Conservation (phyloP, 805 yeast genomes). For the Jamesozyma hellenica region DNA sequence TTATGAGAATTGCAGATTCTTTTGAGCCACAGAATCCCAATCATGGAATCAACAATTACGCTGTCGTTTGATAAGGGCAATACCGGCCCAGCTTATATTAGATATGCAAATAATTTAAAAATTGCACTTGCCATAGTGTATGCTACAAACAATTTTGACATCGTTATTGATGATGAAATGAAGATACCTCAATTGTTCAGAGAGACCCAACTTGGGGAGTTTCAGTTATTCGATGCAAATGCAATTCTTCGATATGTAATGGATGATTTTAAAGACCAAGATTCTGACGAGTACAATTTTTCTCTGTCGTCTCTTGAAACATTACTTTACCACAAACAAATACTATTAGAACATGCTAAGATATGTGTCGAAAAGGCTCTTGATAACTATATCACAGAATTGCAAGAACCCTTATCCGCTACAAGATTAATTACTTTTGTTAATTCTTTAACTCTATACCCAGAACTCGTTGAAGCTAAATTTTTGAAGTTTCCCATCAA, state of each 20-base stretch:
- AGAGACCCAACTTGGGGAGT: conserved; percentile 16
- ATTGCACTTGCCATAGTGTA: conserved; percentile 22
- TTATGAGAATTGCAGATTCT: too few relatives aligned
- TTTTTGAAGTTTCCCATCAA: conserved; percentile 19
- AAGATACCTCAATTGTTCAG: conserved; percentile 22
- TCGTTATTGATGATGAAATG: conserved; percentile 12
- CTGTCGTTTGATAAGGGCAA: conserved; percentile 21
- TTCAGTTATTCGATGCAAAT: conserved; percentile 50
- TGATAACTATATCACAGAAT: conserved; percentile 20
- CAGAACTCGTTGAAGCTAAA: conserved; percentile 19
- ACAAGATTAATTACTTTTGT: conserved; percentile 51
- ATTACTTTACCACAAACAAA: conserved; percentile 10
- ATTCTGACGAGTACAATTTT: conserved; percentile 26
- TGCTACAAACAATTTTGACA: conserved; percentile 14
- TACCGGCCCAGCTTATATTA: conserved; percentile 9
- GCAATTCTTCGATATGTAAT: conserved; percentile 58
- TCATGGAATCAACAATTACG: too few relatives aligned
- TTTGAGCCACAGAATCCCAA: too few relatives aligned
- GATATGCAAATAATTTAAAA: conserved; percentile 24
- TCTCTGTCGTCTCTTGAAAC: conserved; percentile 18
- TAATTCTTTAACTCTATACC: conserved; percentile 39
- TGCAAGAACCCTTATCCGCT: conserved; percentile 33
- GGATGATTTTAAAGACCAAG: conserved; percentile 34
- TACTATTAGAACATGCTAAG: conserved; percentile 33
- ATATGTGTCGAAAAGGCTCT: conserved; percentile 33